These are phyloP conservation scores for Schwanniomyces pseudopolymorphus DNA, from an alignment of 805 yeast species.

Conservation along the genomic window DNA sequence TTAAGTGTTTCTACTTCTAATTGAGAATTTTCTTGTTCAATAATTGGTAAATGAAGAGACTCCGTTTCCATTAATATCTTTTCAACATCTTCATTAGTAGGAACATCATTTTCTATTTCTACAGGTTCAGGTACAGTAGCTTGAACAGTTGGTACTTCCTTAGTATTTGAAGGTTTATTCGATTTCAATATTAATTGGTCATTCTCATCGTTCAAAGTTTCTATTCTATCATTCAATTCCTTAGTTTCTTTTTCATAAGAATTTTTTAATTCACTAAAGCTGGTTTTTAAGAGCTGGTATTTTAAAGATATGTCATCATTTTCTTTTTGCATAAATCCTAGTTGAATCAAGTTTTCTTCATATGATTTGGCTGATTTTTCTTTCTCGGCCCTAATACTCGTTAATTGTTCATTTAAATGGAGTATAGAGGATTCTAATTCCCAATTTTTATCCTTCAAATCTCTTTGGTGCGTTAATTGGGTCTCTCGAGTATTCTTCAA, in stretches of 20 bases:
- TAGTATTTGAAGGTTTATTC: conserved; percentile 5
- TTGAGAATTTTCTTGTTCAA: conserved; percentile 41
- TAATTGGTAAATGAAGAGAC: conserved; percentile 20
- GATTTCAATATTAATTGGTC: conserved; percentile 49
- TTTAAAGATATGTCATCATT: conserved; percentile 47
- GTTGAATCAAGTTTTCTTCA: conserved; percentile 32
- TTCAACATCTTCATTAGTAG: conserved; percentile 38
- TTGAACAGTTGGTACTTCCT: not conserved
- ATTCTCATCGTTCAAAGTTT: conserved; percentile 68
- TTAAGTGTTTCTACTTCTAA: conserved; percentile 67
- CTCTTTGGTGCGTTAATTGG: conserved; percentile 44
- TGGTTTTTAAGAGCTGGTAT: conserved; percentile 40
- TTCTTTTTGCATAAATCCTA: conserved; percentile 38
- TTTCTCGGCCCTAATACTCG: conserved; percentile 39
- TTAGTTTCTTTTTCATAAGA: conserved; percentile 42
- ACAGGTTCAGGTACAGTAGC: not conserved
- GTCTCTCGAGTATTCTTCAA: conserved; percentile 32
- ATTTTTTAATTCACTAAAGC: conserved; percentile 34
- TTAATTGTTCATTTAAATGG: conserved; percentile 43
- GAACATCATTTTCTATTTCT: conserved; percentile 3
- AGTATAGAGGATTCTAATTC: conserved; percentile 58
- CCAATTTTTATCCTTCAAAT: conserved; percentile 61
- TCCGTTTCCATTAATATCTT: conserved; percentile 29
- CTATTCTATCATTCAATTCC: conserved; percentile 51
- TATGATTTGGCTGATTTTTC: conserved; percentile 32